Evolutionary conservation across 1,284 basidiomycete species (phyloP), one percentile per base, ranked within the genome.

Genomic region (Cryptococcus hybrid): DNA sequence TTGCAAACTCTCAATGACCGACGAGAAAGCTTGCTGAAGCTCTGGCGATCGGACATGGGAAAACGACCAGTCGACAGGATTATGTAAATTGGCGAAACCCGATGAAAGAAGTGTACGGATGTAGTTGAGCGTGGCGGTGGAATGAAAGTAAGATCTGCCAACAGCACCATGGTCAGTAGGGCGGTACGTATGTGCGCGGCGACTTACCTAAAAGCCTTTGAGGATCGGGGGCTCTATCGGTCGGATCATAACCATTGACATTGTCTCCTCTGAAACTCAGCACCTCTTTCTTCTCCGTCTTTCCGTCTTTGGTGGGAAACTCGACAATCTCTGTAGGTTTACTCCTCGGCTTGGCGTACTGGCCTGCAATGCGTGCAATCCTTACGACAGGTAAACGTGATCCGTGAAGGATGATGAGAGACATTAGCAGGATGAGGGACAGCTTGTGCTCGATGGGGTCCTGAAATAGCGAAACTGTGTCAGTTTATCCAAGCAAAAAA

Each of bases 321-420:
- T 81, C 68, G 56, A 80, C 75, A 42, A 84, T 86, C 74, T 99
- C 95, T 18, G 85, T 92, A 4, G 83, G 82, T 69, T 90, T 95
- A 70, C 89, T 92, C 56, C 95, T 83, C 0, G 95, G 95, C 77
- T 98, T 98, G 37, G 93, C 95, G 67, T 97, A 98, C 76, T 98
- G 95, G 0, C 93, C 93, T 0, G 92, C 93, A 65, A 96, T 95
- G 35, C 93, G 84, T 5, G 91, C 91, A 61, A 96, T 86, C 12
- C 93, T 86, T 46, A 95, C 90, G 40, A 96, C 88, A n/a, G 92
- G 93, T 38, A 91, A 80, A 50, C 93, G 87, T 13, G 87, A 90
- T 54, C 92, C 94, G 88, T 92, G 95, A 59, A 96, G 86, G 63
- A 96, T 84, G 66, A 99, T 92, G 48, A 99, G 83, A 13, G 92